These are phyloP conservation scores for Apiospora arundinis DNA, from an alignment of 2,329 filamentous ascomycete genomes.

Conservation along the genomic window DNA sequence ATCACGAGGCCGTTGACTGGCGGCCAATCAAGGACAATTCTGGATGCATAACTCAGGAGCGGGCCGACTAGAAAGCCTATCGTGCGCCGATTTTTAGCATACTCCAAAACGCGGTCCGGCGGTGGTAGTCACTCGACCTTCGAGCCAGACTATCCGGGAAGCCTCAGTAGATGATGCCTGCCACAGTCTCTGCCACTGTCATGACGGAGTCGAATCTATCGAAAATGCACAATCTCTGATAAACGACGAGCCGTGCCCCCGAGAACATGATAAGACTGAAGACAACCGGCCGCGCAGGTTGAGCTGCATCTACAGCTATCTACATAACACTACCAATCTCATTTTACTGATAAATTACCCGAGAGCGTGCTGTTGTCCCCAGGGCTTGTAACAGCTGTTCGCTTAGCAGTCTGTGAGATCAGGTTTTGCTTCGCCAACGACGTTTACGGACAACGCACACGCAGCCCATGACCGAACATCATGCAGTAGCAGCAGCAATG, in stretches of 20 bases:
- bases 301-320: background rate
- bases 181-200: background rate
- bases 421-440: background rate
- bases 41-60: background rate
- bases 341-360: slow-evolving; percentile 5
- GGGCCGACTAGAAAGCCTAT: background rate
- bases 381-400: slow-evolving; percentile 7
- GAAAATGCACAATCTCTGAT: background rate
- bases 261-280: background rate
- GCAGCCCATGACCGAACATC: background rate
- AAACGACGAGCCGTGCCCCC: background rate
- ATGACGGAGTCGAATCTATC: background rate
- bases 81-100: background rate
- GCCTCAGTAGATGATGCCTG: background rate
- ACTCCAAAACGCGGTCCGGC: background rate
- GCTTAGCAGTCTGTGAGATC: background rate
- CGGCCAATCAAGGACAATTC: background rate
- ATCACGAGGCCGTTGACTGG: background rate
- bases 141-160: background rate
- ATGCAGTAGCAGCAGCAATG: background rate
- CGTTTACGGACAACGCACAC: background rate
- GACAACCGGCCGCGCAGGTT: background rate
- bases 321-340: background rate
- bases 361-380: background rate
- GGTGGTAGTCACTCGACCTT: background rate